Conservation (phyloP, 306 rosid genomes). For the Lotus japonicus region DNA sequence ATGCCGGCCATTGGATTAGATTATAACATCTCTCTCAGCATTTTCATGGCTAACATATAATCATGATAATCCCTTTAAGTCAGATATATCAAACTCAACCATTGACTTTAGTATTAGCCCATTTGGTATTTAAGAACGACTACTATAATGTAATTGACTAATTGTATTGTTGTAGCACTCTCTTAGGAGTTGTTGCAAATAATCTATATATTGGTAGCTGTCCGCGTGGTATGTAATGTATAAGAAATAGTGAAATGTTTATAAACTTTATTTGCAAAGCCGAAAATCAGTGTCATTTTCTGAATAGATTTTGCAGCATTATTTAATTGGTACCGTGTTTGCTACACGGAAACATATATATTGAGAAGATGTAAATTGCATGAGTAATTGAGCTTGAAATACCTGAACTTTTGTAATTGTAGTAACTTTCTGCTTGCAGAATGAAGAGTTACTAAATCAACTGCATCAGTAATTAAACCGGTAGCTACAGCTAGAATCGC, state of each 20-base stretch:
- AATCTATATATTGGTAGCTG: background rate
- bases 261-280: background rate
- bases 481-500: no score
- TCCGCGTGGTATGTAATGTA: conserved; percentile 17
- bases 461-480: no score
- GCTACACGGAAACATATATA: conserved; percentile 14
- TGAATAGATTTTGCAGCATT: background rate
- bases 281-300: conserved; percentile 25
- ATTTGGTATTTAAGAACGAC: background rate
- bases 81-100: conserved; percentile 6
- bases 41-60: conserved; percentile 9
- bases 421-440: no score
- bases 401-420: background rate
- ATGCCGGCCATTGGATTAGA: conserved; percentile 31
- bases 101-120: conserved; percentile 23
- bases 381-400: background rate
- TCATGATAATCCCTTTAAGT: conserved; percentile 11
- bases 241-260: background rate
- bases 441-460: no score
- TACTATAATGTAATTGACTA: background rate
- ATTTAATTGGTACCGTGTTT: background rate
- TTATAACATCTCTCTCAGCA: background rate
- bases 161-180: background rate
- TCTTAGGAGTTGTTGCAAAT: background rate
- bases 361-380: no score